Conservation (phyloP, 140 eudicot species). For the Anethum foeniculum region DNA sequence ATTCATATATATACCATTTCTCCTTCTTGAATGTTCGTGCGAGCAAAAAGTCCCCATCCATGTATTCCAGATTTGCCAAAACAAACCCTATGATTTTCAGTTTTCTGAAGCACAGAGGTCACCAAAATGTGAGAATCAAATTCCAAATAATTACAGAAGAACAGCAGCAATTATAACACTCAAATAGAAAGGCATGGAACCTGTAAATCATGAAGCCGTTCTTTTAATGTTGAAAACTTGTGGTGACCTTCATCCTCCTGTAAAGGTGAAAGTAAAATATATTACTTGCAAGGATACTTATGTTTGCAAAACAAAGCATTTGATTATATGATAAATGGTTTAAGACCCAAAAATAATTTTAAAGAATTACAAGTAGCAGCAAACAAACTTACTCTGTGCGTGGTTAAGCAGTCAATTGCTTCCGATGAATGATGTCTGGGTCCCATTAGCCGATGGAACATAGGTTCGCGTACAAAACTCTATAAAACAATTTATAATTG, state of each 20-base stretch:
- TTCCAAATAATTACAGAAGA: not conserved
- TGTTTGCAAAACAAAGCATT: not conserved
- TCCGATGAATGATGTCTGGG: constrained; percentile 52
- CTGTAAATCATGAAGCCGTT: constrained; percentile 55
- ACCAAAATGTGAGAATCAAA: constrained; percentile 15
- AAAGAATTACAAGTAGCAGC: not conserved
- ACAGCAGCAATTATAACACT: constrained; percentile 1
- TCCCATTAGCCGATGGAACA: constrained; percentile 73
- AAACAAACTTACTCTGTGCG: constrained; percentile 34
- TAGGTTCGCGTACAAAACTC: constrained; percentile 45
- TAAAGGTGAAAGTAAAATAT: constrained; percentile 11
- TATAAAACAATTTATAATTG: constrained; percentile 6
- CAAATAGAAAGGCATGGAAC: constrained; percentile 22
- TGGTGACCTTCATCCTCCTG: constrained; percentile 37
- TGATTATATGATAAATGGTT: not conserved
- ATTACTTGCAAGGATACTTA: constrained; percentile 1
- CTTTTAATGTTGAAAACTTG: constrained; percentile 52
- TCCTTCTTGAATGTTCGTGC: constrained; percentile 71
- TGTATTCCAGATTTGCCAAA: constrained; percentile 90
- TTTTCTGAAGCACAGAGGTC: constrained; percentile 35
- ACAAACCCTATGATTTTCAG: constrained; percentile 64
- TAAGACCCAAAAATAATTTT: not conserved
- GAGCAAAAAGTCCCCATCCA: constrained; percentile 98
- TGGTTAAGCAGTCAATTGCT: constrained; percentile 44
- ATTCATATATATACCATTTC: constrained; percentile 48